These are phyloP conservation scores for Xylaria curta DNA, from an alignment of 495 filamentous ascomycete species.

Conservation along the genomic window DNA sequence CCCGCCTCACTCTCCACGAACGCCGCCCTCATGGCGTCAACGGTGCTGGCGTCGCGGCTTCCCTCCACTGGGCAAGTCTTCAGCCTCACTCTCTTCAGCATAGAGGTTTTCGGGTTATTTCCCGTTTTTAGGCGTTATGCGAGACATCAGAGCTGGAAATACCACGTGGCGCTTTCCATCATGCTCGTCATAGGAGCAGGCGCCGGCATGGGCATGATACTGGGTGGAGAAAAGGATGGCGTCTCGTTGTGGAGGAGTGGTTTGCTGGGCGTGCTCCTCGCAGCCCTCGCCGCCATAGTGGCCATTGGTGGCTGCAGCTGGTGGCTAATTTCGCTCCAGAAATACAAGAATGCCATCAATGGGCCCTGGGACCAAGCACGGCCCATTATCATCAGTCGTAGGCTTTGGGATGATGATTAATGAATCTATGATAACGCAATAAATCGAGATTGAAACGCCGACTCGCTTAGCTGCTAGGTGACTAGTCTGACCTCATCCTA, in stretches of 20 bases:
- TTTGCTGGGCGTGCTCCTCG: slow-evolving; percentile 74
- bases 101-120: slow-evolving; percentile 96
- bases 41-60: slow-evolving; percentile 86
- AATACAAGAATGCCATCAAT: slow-evolving; percentile 99
- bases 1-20: slow-evolving; percentile 93
- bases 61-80: slow-evolving; percentile 93
- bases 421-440: slow-evolving; percentile 17
- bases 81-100: slow-evolving; percentile 90
- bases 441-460: not conserved
- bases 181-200: slow-evolving; percentile 80
- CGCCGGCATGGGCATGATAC: slow-evolving; percentile 75
- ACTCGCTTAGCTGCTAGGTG: not conserved
- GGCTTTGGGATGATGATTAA: slow-evolving; percentile 57
- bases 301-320: slow-evolving; percentile 94
- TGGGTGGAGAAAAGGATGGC: slow-evolving; percentile 46
- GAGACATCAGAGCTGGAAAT: slow-evolving; percentile 80
- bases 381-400: slow-evolving; percentile 70
- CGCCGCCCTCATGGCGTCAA: slow-evolving; percentile 92
- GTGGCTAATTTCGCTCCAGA: slow-evolving; percentile 97
- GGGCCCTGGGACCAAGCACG: slow-evolving; percentile 97
- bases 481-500: not conserved
- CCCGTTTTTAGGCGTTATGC: slow-evolving; percentile 91
- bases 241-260: slow-evolving; percentile 72
- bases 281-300: slow-evolving; percentile 66
- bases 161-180: slow-evolving; percentile 78